phyloP scores from a whole-genome alignment of 805 yeast species.

The Tetrapisispora pingtungensis region DNA sequence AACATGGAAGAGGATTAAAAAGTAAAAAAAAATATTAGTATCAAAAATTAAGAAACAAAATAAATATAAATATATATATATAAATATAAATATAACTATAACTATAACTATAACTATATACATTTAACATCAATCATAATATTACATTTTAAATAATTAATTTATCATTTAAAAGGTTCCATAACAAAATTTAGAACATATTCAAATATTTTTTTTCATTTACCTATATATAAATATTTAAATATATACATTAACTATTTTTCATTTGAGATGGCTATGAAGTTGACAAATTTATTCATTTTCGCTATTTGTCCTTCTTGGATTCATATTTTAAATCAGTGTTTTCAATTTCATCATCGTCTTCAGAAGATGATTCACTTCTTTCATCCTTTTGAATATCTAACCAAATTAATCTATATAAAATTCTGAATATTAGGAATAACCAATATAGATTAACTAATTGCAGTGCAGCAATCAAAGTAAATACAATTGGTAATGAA shows the following conservation, averaged over 20 bases:
- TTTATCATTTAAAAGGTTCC: neutral
- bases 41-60: neutral
- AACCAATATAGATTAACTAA: conserved; percentile 78
- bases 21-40: neutral
- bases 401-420: conserved; percentile 45
- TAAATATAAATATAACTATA: neutral
- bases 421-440: conserved; percentile 61
- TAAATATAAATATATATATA: neutral
- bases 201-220: too few relatives aligned
- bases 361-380: conserved; percentile 45
- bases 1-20: conserved; percentile 23
- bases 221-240: too few relatives aligned
- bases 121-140: too few relatives aligned
- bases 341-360: conserved; percentile 35
- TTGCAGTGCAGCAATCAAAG: conserved; percentile 64
- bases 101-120: neutral
- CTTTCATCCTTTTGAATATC: conserved; percentile 63
- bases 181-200: too few relatives aligned
- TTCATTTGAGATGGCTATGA: too few relatives aligned
- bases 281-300: too few relatives aligned
- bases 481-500: conserved; percentile 76
- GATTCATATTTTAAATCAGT: neutral
- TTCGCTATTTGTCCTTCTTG: conserved; percentile 1
- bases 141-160: too few relatives aligned
- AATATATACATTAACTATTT: too few relatives aligned